Conservation (phyloP, 176 grass and related monocot species). For the Panicum miliaceum region DNA sequence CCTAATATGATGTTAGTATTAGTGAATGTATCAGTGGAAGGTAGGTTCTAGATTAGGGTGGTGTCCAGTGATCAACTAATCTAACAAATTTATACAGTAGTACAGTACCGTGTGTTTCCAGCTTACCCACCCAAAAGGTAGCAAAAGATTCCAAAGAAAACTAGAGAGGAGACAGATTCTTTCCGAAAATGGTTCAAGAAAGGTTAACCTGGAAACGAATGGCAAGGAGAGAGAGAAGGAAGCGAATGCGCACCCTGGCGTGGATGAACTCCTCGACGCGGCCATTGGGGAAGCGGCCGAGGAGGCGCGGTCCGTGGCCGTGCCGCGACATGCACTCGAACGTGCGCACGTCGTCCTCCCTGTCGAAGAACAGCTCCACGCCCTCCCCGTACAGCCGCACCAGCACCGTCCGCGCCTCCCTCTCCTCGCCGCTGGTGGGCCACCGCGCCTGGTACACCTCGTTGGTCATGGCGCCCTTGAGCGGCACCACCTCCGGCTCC, state of each 20-base stretch:
- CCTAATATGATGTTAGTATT: not conserved
- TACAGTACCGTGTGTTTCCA: not conserved
- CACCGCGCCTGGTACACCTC: slow-evolving; percentile 88
- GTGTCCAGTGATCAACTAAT: not conserved
- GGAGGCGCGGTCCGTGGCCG: slow-evolving; percentile 85
- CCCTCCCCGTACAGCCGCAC: slow-evolving; percentile 91
- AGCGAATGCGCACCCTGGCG: slow-evolving; percentile 58
- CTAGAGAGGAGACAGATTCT: not conserved
- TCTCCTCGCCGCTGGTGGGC: slow-evolving; percentile 42
- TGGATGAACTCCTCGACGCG: slow-evolving; percentile 99
- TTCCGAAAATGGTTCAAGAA: not conserved
- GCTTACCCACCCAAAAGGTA: not conserved
- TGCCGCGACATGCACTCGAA: slow-evolving; percentile 96
- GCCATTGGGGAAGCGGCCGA: slow-evolving; percentile 82
- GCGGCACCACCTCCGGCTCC: slow-evolving; percentile 74
- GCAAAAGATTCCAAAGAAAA: not conserved
- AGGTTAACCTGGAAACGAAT: not conserved
- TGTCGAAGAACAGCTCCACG: slow-evolving; percentile 83
- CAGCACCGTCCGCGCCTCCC: slow-evolving; percentile 69
- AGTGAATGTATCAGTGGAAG: not conserved
- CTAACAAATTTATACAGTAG: not conserved
- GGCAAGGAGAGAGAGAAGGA: not conserved
- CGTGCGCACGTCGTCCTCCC: slow-evolving; percentile 83
- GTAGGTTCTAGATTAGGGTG: not conserved
- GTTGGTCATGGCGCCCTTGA: slow-evolving; percentile 99